phyloP scores from a whole-genome alignment of 345 rosid species.

The Eucalyptus fibrosa region DNA sequence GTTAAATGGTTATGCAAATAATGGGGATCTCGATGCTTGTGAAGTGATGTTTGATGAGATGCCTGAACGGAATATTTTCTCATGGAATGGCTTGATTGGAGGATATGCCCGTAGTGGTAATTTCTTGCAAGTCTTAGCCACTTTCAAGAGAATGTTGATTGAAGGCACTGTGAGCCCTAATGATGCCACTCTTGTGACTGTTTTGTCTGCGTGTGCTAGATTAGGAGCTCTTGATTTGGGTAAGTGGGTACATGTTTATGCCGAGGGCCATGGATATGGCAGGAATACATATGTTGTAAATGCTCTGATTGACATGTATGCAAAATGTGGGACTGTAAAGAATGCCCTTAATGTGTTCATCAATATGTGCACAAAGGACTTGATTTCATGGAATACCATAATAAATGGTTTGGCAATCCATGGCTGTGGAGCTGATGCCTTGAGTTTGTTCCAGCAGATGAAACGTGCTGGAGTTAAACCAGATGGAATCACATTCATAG shows the following conservation, averaged over 20 bases:
- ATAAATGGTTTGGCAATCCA: constrained; percentile 61
- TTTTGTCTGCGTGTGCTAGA: constrained; percentile 53
- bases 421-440: constrained; percentile 59
- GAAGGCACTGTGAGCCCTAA: too few species aligned
- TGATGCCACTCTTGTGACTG: too few species aligned
- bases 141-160: too few species aligned
- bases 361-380: constrained; percentile 41
- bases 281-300: constrained; percentile 53
- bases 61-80: too few species aligned
- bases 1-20: too few species aligned
- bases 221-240: constrained; percentile 71
- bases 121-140: too few species aligned
- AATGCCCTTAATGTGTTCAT: constrained; percentile 45
- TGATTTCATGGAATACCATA: constrained; percentile 75
- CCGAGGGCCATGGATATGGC: constrained; percentile 34
- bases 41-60: too few species aligned
- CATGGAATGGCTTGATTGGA: too few species aligned
- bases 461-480: constrained; percentile 32
- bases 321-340: constrained; percentile 65
- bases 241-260: constrained; percentile 54
- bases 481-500: constrained; percentile 62
- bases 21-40: too few species aligned
- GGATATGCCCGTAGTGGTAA: too few species aligned
- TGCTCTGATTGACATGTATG: constrained; percentile 78
- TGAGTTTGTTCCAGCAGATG: constrained; percentile 48